Conservation (phyloP, 257 asterid species). For the Striga asiatica region DNA sequence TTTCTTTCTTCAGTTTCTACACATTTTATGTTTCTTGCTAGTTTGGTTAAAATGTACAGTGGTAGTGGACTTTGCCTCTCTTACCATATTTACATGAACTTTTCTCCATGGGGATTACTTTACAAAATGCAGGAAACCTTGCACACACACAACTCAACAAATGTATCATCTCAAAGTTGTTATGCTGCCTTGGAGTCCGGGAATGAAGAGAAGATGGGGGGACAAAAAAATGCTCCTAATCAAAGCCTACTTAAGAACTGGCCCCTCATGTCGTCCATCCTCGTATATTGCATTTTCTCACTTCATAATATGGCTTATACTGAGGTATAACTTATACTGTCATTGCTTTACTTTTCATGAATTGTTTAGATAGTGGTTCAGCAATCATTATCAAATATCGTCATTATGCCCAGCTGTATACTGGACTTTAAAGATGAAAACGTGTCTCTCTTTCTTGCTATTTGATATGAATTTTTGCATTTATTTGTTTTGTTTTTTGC, state of each 20-base stretch:
- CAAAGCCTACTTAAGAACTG: slow-evolving; percentile 49
- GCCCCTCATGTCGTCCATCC: slow-evolving; percentile 74
- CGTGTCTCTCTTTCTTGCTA: not conserved
- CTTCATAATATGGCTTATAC: slow-evolving; percentile 80
- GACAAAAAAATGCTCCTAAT: slow-evolving; percentile 13
- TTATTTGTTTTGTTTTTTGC: no score
- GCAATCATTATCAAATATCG: no score
- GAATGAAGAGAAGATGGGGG: slow-evolving; percentile 12
- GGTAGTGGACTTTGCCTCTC: not conserved
- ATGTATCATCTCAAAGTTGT: slow-evolving; percentile 9
- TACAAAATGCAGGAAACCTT: slow-evolving; percentile 49
- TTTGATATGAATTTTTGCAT: no score
- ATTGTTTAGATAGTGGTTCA: no score
- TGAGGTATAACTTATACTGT: slow-evolving; percentile 39
- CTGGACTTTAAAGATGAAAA: not conserved
- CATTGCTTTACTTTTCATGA: not conserved
- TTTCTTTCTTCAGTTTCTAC: not conserved
- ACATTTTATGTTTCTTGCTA: not conserved
- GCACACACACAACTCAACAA: slow-evolving; percentile 32
- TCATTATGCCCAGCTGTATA: no score
- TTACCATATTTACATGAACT: not conserved
- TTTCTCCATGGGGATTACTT: not conserved
- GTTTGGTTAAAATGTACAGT: not conserved
- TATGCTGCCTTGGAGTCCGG: slow-evolving; percentile 27
- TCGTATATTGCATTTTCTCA: slow-evolving; percentile 55